phyloP scores from a whole-genome alignment of 331 rosid species.

The Malus hybrid region DNA sequence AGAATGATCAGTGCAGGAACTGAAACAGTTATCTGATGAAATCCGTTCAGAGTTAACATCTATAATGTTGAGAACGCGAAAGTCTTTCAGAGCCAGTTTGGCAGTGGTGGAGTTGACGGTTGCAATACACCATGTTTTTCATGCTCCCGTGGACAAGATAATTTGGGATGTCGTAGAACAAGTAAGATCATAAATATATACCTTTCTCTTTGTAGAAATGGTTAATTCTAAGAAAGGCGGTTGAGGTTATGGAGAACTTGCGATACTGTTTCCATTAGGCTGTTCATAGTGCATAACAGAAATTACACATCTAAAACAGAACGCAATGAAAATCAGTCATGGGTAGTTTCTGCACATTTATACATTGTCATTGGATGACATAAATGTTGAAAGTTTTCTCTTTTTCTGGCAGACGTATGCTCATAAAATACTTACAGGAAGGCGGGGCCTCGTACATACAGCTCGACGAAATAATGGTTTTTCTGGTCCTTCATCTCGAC shows the following conservation, averaged over 20 bases:
- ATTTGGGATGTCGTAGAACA: conserved; percentile 89
- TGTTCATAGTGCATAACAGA: neutral
- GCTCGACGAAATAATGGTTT: conserved; percentile 54
- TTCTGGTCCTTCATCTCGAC: conserved; percentile 65
- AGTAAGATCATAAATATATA: conserved; percentile 39
- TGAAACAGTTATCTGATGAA: conserved; percentile 76
- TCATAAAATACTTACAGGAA: conserved; percentile 86
- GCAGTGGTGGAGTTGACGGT: conserved; percentile 79
- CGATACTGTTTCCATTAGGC: neutral
- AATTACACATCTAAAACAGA: neutral
- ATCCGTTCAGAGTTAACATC: conserved; percentile 60
- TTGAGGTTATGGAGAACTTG: neutral
- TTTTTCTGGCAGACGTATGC: conserved; percentile 61
- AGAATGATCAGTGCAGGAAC: conserved; percentile 48
- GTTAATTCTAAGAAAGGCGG: neutral
- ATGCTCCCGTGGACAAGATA: conserved; percentile 83
- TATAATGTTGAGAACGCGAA: conserved; percentile 26
- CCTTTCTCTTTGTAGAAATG: neutral
- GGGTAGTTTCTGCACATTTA: neutral
- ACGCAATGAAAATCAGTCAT: neutral
- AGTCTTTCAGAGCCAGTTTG: conserved; percentile 50
- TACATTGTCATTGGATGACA: neutral
- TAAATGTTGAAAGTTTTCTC: neutral
- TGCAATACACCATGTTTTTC: conserved; percentile 86
- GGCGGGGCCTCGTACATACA: conserved; percentile 64